These are phyloP conservation scores for Xylaria flabelliformis DNA, from an alignment of 495 filamentous ascomycete species.

Conservation along the genomic window DNA sequence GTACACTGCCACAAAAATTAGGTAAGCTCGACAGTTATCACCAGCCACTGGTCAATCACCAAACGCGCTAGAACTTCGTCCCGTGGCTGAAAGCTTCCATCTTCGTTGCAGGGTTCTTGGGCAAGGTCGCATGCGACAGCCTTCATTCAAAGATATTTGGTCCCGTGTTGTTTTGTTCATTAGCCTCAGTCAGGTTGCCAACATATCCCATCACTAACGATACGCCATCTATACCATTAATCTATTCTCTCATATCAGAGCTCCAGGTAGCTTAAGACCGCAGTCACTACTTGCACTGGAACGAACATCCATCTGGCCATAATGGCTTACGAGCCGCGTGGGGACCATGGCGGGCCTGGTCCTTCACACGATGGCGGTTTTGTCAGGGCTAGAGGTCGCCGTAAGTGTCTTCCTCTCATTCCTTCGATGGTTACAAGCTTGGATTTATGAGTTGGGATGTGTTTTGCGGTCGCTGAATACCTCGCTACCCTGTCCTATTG, in stretches of 20 bases:
- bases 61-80: constrained; percentile 2
- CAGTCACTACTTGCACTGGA: neutral
- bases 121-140: constrained; percentile 2
- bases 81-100: constrained; percentile 26
- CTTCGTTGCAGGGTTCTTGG: constrained; percentile 5
- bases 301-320: constrained; percentile 28
- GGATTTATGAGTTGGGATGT: neutral
- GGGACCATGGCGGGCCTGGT: constrained; percentile 46
- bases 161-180: neutral
- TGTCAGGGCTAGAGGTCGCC: constrained; percentile 50
- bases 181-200: neutral
- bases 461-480: neutral
- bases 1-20: neutral
- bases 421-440: neutral
- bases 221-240: neutral
- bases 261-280: neutral
- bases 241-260: neutral
- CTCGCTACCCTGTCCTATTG: neutral
- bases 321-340: constrained; percentile 54
- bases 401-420: constrained; percentile 43
- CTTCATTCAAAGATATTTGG: constrained; percentile 3
- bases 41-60: constrained; percentile 12
- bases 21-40: neutral
- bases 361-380: constrained; percentile 49
- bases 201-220: constrained; percentile 16